Evolutionary conservation across 2,329 filamentous ascomycete genomes (phyloP), one percentile per base, ranked within the genome.

Genomic region (Akanthomyces lecanii): DNA sequence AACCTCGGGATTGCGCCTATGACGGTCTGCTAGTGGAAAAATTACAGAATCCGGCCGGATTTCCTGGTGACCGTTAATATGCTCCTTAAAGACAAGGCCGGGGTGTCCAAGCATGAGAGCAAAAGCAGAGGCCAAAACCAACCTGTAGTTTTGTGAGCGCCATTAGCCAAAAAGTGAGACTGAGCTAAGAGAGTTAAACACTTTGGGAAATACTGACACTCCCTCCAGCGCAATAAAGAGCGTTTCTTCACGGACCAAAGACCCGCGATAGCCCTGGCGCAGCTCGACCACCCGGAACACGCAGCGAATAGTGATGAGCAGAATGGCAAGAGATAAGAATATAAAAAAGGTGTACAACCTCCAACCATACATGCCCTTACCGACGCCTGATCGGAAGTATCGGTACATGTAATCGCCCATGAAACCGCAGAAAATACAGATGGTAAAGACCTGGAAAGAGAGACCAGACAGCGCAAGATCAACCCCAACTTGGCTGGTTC

Each of bases 231-330:
- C 42, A 47, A 62, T 59, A 61, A n/a, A 62, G 6, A 80, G 73
- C 0, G 71, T 67, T 73, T 86, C 77, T 44, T 85, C 74, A 62
- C 72, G 73, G 61, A 88, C 84, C 65, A 89, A 72, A 1, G 75
- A 70, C 0, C 85, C 85, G 30, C 70, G 48, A 76, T 87, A 90
- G 5, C 88, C 88, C 40, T 86, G 80, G 64, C 79, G 82, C 57
- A 90, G 75, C 77, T 91, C 88, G 5, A 83, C 83, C 40, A 89
- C 83, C 64, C 88, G 82, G 73, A 85, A 90, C 58, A 83, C 79
- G 68, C 84, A 88, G 51, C 88, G 79, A 28, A 82, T 79, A 55
- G 89, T 80, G 68, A 90, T 85, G 53, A 83, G 78, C 6, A 88
- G 53, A 40, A 86, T 85, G 12, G 86, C 79, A 10, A 82, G 67